These are phyloP conservation scores for Podaxis sp. DNA, from an alignment of 768 basidiomycete species.

Conservation along the genomic window DNA sequence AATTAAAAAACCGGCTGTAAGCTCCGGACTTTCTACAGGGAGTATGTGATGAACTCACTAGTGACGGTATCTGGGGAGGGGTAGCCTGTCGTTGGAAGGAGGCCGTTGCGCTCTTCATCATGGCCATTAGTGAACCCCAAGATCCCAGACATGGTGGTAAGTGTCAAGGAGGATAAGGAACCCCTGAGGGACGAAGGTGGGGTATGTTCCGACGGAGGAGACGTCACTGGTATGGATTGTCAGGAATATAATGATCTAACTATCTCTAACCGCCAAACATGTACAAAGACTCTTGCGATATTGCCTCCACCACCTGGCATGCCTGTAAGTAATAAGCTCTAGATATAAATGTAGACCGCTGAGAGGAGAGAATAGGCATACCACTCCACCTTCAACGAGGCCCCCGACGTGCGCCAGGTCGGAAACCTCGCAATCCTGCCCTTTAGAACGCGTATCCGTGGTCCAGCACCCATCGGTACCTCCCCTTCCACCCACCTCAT, in stretches of 20 bases:
- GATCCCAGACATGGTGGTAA: constrained; percentile 28
- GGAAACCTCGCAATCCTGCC: constrained; percentile 91
- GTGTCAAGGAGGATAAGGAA: neutral
- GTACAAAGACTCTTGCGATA: constrained; percentile 3
- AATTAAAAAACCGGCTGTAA: constrained; percentile 13
- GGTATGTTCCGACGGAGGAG: too few species aligned
- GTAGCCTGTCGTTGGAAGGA: constrained; percentile 42
- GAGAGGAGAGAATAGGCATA: constrained; percentile 64
- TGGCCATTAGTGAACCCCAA: constrained; percentile 15
- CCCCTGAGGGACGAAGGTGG: neutral
- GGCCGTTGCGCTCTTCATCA: constrained; percentile 39
- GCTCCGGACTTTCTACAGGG: neutral
- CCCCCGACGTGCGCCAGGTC: constrained; percentile 72
- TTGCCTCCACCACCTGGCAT: constrained; percentile 32
- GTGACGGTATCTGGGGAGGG: constrained; percentile 70
- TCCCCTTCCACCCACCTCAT: constrained; percentile 10
- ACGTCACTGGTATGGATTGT: too few species aligned
- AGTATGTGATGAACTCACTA: constrained; percentile 42
- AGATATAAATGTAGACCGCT: constrained; percentile 12
- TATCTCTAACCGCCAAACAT: neutral
- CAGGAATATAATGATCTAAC: neutral
- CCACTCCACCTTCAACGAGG: constrained; percentile 90
- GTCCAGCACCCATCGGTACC: constrained; percentile 81
- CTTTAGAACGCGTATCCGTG: constrained; percentile 87
- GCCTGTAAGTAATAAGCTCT: constrained; percentile 41